phyloP scores from a whole-genome alignment of 1,139 yeast genomes.

The Barnettozyma hawaiiensis region DNA sequence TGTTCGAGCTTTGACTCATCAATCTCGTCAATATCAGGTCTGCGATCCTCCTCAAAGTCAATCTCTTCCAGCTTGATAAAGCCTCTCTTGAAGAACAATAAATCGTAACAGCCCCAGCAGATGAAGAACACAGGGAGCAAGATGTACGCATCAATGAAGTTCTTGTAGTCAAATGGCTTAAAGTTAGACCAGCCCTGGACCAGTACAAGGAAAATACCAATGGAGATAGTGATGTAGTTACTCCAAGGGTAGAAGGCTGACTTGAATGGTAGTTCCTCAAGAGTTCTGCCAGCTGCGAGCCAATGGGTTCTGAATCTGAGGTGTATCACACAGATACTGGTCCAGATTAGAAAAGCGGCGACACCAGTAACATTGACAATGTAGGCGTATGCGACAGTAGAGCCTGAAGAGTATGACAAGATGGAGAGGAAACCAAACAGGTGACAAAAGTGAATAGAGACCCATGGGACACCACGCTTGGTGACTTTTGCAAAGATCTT shows the following conservation, averaged over 20 bases:
- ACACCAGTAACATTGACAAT: slow-evolving; percentile 76
- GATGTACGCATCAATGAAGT: slow-evolving; percentile 26
- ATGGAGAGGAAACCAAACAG: slow-evolving; percentile 43
- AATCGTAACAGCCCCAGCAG: slow-evolving; percentile 22
- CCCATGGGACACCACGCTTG: slow-evolving; percentile 39
- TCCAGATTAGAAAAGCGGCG: slow-evolving; percentile 78
- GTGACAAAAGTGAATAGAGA: slow-evolving; percentile 42
- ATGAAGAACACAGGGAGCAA: slow-evolving; percentile 23
- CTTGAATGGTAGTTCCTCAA: slow-evolving; percentile 6
- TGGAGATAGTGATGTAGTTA: slow-evolving; percentile 15
- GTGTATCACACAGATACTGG: slow-evolving; percentile 66
- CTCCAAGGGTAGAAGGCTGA: slow-evolving; percentile 12
- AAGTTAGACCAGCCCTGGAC: slow-evolving; percentile 27
- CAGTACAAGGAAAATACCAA: slow-evolving; percentile 20
- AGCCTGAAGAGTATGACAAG: slow-evolving; percentile 42
- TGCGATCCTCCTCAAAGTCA: slow-evolving; percentile 22
- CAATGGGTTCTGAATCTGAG: slow-evolving; percentile 72
- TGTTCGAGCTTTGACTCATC: slow-evolving; percentile 6
- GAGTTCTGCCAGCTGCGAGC: slow-evolving; percentile 42
- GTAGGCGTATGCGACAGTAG: slow-evolving; percentile 62
- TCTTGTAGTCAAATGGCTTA: slow-evolving; percentile 25
- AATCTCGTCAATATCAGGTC: slow-evolving; percentile 20
- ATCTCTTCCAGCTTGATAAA: slow-evolving; percentile 18
- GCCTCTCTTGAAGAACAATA: slow-evolving; percentile 21
- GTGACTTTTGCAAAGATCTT: slow-evolving; percentile 32